These are phyloP conservation scores for Orbilia ellipsospora DNA, from an alignment of 2,329 filamentous ascomycete genomes.

Conservation along the genomic window DNA sequence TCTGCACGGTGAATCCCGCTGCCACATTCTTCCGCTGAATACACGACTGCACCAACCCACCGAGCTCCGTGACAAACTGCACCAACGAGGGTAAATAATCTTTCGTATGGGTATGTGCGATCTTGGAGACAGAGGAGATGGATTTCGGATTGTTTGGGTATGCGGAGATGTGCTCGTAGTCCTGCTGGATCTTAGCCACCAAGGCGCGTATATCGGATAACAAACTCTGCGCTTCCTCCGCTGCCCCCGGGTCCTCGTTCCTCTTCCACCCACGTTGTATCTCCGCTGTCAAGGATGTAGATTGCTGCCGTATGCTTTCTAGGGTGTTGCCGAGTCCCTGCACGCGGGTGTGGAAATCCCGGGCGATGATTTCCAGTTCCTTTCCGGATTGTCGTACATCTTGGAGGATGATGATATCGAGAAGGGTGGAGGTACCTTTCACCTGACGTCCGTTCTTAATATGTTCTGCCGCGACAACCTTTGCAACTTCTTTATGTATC, in stretches of 20 bases:
- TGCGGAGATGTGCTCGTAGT: conserved; percentile 80
- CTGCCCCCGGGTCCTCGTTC: conserved; percentile 58
- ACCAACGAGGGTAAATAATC: conserved; percentile 72
- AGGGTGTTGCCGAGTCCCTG: conserved; percentile 72
- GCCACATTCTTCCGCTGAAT: conserved; percentile 61
- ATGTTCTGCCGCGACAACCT: conserved; percentile 74
- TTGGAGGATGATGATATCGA: conserved; percentile 33
- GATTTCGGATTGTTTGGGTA: conserved; percentile 76
- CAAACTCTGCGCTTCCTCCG: conserved; percentile 73
- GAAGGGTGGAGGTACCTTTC: conserved; percentile 60
- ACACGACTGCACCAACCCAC: conserved; percentile 66
- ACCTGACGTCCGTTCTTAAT: conserved; percentile 78
- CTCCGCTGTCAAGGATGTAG: conserved; percentile 59
- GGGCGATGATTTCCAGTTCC: conserved; percentile 70
- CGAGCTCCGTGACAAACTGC: conserved; percentile 70
- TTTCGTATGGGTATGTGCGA: conserved; percentile 72
- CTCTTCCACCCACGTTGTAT: conserved; percentile 63
- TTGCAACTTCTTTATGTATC: conserved; percentile 74
- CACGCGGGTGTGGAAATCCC: conserved; percentile 71
- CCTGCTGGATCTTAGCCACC: conserved; percentile 84
- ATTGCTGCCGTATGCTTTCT: conserved; percentile 71
- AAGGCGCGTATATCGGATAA: conserved; percentile 87
- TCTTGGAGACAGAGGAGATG: conserved; percentile 71
- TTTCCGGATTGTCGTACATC: conserved; percentile 68
- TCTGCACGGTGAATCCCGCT: conserved; percentile 34